These are phyloP conservation scores for Alternaria sp. DNA, from an alignment of 2,329 filamentous ascomycete genomes.

Conservation along the genomic window DNA sequence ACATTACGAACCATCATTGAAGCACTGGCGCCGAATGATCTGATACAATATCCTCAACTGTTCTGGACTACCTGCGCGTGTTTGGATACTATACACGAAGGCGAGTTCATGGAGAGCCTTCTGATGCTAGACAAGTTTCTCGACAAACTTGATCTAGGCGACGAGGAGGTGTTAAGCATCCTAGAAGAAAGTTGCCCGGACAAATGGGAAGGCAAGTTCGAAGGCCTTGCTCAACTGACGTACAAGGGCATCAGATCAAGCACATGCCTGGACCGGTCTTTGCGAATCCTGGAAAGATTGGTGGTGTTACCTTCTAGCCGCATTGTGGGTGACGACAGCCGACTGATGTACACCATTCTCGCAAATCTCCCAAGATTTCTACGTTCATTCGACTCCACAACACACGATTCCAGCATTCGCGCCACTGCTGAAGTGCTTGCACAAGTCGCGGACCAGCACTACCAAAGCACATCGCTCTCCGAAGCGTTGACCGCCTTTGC, in stretches of 20 bases:
- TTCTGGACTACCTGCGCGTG: slow-evolving; percentile 99
- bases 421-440: slow-evolving; percentile 74
- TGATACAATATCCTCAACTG: slow-evolving; percentile 90
- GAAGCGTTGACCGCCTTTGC: slow-evolving; percentile 75
- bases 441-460: slow-evolving; percentile 75
- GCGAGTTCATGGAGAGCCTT: slow-evolving; percentile 89
- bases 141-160: slow-evolving; percentile 80
- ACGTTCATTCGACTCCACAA: slow-evolving; percentile 74
- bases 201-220: slow-evolving; percentile 88
- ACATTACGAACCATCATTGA: slow-evolving; percentile 91
- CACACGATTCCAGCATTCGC: slow-evolving; percentile 58
- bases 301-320: slow-evolving; percentile 79
- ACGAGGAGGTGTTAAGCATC: slow-evolving; percentile 71
- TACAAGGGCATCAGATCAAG: slow-evolving; percentile 94
- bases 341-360: slow-evolving; percentile 84
- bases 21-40: slow-evolving; percentile 78
- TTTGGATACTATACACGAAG: slow-evolving; percentile 94
- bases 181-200: slow-evolving; percentile 81
- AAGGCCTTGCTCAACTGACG: slow-evolving; percentile 83
- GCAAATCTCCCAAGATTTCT: slow-evolving; percentile 92
- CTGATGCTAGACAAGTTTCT: slow-evolving; percentile 90
- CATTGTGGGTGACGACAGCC: slow-evolving; percentile 81
- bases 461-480: slow-evolving; percentile 73
- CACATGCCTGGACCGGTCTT: slow-evolving; percentile 77
- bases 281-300: slow-evolving; percentile 80